Base-by-base conservation (phyloP, 2,329 filamentous ascomycete genomes). In the Epichloe aotearoae region DNA sequence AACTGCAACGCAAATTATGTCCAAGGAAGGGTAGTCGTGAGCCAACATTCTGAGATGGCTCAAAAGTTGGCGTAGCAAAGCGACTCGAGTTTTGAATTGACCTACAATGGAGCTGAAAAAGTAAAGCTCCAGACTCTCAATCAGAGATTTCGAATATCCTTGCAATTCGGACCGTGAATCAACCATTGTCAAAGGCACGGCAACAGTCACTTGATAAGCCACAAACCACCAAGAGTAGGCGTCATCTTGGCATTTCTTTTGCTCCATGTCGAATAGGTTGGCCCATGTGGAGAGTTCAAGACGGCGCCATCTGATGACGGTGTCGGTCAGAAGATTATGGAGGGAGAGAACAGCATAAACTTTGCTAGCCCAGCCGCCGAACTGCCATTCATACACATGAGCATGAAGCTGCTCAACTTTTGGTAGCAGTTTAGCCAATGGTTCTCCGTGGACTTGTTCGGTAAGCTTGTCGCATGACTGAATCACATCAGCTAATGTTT, bases 191-290 rank as follows among this genome's bases (percentile, higher is more conserved):
- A 87, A 72, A 0, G 90, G 85, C 10, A 83, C 84, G 3, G 82
- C 84, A 57, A 98, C 77, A 41, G 95, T 80, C 4, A 84, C 88
- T 66, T 97, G 88, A 61, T 96, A 98, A 1, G 91, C 89, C 53
- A 97, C 77, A 59, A 96, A 98, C 84, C 90, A 98, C 93, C 93
- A 98, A 15, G 85, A 84, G 59, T 82, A 83, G 2, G 91, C 89
- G 61, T 88, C 84, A 46, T 87, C 78, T 20, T 83, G 73, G 58
- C 83, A 89, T 59, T 85, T 88, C 49, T 79, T 75, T 38, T 82
- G 76, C 65, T 98, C 93, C 64, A 86, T 81, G 57, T 95, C 88
- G 53, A 98, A 84, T 3, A 98, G 68, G 41, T 84, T 86, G 37
- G 86, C 83, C 93, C 93, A 98, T 0, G 91, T 96, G 0, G 86